Evolutionary conservation across 176 grass and related monocot genomes (phyloP).

Genomic region (Calamus simplicifolius): DNA sequence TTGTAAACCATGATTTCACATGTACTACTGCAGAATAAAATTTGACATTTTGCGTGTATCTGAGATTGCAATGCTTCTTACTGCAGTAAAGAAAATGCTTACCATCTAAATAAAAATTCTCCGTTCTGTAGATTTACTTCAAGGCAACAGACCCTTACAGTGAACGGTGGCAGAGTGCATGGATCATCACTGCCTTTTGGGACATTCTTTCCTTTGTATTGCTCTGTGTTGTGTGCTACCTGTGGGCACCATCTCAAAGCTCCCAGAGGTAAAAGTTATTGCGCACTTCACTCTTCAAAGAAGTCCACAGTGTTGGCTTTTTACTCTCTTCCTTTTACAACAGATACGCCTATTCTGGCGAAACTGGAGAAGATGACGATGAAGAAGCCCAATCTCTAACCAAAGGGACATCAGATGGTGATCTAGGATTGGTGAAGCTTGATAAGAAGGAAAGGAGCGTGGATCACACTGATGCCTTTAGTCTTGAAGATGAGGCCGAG

Average conservation of each 20-base stretch:
- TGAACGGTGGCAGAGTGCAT: constrained; percentile 94
- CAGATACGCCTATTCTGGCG: constrained; percentile 93
- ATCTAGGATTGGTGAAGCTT: constrained; percentile 77
- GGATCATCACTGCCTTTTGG: constrained; percentile 99
- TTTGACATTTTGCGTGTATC: too few species aligned
- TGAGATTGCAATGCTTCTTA: too few species aligned
- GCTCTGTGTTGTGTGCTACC: constrained; percentile 82
- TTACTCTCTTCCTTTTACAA: neutral
- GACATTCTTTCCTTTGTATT: constrained; percentile 76
- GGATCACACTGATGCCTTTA: constrained; percentile 37
- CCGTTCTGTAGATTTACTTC: constrained; percentile 78
- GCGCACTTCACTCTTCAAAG: too few species aligned
- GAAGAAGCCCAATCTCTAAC: constrained; percentile 88
- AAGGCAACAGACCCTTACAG: constrained; percentile 96
- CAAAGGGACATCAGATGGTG: constrained; percentile 55
- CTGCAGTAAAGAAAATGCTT: neutral
- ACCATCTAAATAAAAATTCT: constrained; percentile 5
- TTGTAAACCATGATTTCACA: too few species aligned
- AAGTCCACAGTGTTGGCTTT: too few species aligned
- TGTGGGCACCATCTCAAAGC: constrained; percentile 96
- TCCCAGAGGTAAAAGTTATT: constrained; percentile 66
- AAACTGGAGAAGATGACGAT: constrained; percentile 64
- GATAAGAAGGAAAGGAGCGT: constrained; percentile 60
- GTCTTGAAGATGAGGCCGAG: constrained; percentile 59
- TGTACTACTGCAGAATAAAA: too few species aligned